Evolutionary conservation across 306 rosid species (phyloP), one percentile per base, ranked within the genome.

Genomic region (Medicago lupulina): DNA sequence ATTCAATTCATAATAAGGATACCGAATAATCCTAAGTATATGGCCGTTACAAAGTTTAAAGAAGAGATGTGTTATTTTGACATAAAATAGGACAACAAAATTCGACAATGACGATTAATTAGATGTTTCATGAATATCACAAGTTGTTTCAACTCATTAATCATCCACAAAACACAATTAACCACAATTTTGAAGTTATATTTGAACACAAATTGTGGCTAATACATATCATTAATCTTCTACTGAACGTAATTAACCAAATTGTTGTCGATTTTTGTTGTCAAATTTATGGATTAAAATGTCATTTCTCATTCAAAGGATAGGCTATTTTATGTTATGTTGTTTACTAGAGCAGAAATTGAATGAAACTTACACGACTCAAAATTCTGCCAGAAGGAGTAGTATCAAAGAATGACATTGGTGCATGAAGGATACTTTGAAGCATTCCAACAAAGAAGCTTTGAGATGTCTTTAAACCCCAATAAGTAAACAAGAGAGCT

Each of bases 361-460:
- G 46, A 46, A 13, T 4, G 53, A 23, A 50, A 74, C 92, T 86
- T 83, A 93, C 98, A 80, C 98, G 92, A 83, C 98, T 93, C 70
- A 93, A 77, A 43, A 93, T 78, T 83, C 98, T 82, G 76, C 98
- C 98, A 13, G 98, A 93, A 74, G 98, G 98, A 53, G 98, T 93
- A 19, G 98, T 93, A 75, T 93, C 98, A 44, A 93, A 93, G 84
- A 93, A 93, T 60, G 98, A 89, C 95, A 93, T 90, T 41, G 97
- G 98, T 39, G 98, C 98, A 81, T 84, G 97, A 21, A 90, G 74
- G 68, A 93, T 84, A 81, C 97, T 80, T 49, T 77, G 70, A 71
- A 93, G 88, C 77, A 90, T 79, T 80, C 85, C 85, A 12, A 31
- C n/a, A 75, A 93, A 93, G 87, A 90, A 93, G 76, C 84, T 75